Conservation (phyloP, 352 stramenopile genomes). For the Aphanomyces euteiches region DNA sequence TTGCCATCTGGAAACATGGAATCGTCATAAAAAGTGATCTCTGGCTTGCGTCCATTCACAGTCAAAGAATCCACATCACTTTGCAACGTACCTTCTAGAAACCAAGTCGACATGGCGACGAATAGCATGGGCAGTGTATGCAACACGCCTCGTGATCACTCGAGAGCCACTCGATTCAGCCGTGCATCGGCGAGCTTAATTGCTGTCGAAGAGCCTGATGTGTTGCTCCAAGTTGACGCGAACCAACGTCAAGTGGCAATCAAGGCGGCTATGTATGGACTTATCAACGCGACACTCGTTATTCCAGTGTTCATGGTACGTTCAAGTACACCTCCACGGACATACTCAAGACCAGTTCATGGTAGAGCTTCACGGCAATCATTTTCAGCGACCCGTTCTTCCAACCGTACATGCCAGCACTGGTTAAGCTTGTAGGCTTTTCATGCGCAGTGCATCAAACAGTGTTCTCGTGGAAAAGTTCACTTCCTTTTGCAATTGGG, state of each 20-base stretch:
- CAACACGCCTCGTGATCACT: constrained; percentile 23
- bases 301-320: constrained; percentile 54
- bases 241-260: constrained; percentile 38
- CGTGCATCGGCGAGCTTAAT: constrained; percentile 3
- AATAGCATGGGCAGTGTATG: constrained; percentile 31
- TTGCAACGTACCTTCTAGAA: too few relatives aligned
- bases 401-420: constrained; percentile 45
- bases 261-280: constrained; percentile 73
- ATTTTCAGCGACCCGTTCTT: constrained; percentile 88
- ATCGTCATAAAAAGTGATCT: too few relatives aligned
- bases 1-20: too few relatives aligned
- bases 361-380: constrained; percentile 90
- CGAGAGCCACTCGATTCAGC: constrained; percentile 6
- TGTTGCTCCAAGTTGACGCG: not conserved
- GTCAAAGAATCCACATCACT: too few relatives aligned
- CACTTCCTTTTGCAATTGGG: constrained; percentile 93
- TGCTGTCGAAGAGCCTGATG: not conserved
- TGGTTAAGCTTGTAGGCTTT: constrained; percentile 91
- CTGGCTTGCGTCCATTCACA: too few relatives aligned
- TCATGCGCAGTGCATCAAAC: constrained; percentile 93
- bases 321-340: not conserved
- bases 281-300: constrained; percentile 86
- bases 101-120: constrained; percentile 15
- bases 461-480: constrained; percentile 87
- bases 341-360: constrained; percentile 42